Base-by-base conservation (phyloP, 2,329 filamentous ascomycete genomes). In the Fusarium multiceps region DNA sequence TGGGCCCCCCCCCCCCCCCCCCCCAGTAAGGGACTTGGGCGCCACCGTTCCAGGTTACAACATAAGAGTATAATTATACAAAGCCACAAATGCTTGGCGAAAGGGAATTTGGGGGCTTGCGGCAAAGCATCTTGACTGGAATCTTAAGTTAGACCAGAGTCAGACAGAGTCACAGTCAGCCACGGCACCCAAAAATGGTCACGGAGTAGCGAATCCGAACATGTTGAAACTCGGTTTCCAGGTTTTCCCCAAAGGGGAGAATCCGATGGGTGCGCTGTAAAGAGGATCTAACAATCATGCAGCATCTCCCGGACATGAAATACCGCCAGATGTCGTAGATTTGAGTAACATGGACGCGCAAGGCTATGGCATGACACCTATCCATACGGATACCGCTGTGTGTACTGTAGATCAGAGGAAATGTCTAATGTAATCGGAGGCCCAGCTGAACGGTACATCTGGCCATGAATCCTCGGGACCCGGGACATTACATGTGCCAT, bases 211-310 rank as follows among this genome's bases (percentile, higher is more conserved):
- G 62, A 74, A 62, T 72, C 72, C 68, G 57, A 59, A 47, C 45
- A 48, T 55, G 43, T 51, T 62, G 46, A 67, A 47, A 68, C 59
- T 66, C 42, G 57, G 59, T 50, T 34, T 27, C 57, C 34, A 53
- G 61, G 47, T 64, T 62, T 58, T 40, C 28, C 42, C 13, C 27
- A 51, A 50, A 50, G 59, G 64, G 55, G 54, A 55, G 25, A 59
- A 73, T 50, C 72, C 69, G 69, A 74, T 61, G 70, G 72, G 69
- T 58, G 54, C 55, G 46, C 54, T 43, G 70, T 55, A 55, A 55
- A 53, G 40, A 59, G 30, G 23, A 53, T 53, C 54, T 59, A 46
- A 42, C 55, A 37, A 70, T 56, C 51, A 66, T 69, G 50, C 25
- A 57, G 23, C 54, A 64, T 59, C 55, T 71, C 45, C 47, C 66